These are phyloP conservation scores for Mycena venus DNA, from an alignment of 768 basidiomycete species.

Conservation along the genomic window DNA sequence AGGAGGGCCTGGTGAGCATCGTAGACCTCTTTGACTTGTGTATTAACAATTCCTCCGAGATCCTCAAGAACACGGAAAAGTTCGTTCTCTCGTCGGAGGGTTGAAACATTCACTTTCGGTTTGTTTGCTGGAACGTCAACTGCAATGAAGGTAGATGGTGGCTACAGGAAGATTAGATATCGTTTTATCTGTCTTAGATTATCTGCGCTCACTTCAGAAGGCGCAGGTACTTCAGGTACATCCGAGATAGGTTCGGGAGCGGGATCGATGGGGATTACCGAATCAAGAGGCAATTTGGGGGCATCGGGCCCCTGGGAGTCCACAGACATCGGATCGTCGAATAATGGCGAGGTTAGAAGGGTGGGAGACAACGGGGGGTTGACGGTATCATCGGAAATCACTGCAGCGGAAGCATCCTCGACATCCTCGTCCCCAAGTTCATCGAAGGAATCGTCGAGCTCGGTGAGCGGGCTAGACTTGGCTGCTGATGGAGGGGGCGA, in stretches of 20 bases:
- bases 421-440: conserved; percentile 1
- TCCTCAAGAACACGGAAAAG: conserved; percentile 74
- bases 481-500: not conserved
- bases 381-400: not conserved
- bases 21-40: conserved; percentile 76
- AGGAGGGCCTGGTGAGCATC: conserved; percentile 77
- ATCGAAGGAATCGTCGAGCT: not conserved
- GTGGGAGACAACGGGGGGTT: conserved; percentile 2
- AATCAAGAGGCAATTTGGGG: not conserved
- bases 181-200: no score
- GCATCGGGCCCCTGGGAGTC: not conserved
- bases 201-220: not conserved
- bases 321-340: conserved; percentile 2
- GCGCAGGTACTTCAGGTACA: not conserved
- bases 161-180: not conserved
- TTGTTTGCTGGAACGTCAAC: conserved; percentile 30
- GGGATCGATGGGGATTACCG: not conserved
- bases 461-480: conserved; percentile 1
- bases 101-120: conserved; percentile 77
- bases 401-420: not conserved
- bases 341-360: not conserved
- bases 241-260: not conserved
- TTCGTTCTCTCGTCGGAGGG: conserved; percentile 86
- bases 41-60: conserved; percentile 76
- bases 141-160: not conserved